Percentiles rank a stretch among this genome's conserved stretches.
These are phyloP conservation scores for Pezicula radicicola DNA, from an alignment of 2,329 filamentous ascomycete species.

Conservation along the genomic window DNA sequence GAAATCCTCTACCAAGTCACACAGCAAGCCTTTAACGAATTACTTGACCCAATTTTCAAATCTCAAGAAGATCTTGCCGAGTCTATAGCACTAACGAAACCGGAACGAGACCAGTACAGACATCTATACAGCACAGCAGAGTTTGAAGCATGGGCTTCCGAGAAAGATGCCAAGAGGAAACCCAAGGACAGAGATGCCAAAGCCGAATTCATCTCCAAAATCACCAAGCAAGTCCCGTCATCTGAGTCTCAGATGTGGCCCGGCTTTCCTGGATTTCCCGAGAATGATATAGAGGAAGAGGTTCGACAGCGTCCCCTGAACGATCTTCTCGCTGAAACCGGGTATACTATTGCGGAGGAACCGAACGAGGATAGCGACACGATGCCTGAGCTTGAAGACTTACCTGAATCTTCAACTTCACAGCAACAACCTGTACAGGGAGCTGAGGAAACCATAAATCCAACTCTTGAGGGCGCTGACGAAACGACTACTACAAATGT, in stretches of 20 bases:
- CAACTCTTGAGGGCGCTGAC: too few species aligned
- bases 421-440: not conserved
- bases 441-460: too few species aligned
- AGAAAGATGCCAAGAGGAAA: constrained; percentile 10
- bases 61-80: constrained; percentile 74
- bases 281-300: constrained; percentile 21
- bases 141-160: constrained; percentile 28
- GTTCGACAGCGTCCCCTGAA: constrained; percentile 22
- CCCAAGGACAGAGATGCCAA: not conserved
- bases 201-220: not conserved
- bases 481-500: too few species aligned
- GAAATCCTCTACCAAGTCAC: constrained; percentile 87
- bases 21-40: constrained; percentile 89
- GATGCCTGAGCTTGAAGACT: constrained; percentile 32
- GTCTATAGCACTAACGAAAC: constrained; percentile 60
- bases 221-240: not conserved
- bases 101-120: constrained; percentile 55
- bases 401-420: not conserved
- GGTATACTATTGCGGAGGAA: constrained; percentile 18
- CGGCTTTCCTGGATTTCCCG: constrained; percentile 10
- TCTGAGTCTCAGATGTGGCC: constrained; percentile 10
- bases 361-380: constrained; percentile 25
- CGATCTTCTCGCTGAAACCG: constrained; percentile 22
- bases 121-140: constrained; percentile 43
- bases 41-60: constrained; percentile 84